phyloP scores from a whole-genome alignment of 129 eudicot species.

The Flaveria brownii region DNA sequence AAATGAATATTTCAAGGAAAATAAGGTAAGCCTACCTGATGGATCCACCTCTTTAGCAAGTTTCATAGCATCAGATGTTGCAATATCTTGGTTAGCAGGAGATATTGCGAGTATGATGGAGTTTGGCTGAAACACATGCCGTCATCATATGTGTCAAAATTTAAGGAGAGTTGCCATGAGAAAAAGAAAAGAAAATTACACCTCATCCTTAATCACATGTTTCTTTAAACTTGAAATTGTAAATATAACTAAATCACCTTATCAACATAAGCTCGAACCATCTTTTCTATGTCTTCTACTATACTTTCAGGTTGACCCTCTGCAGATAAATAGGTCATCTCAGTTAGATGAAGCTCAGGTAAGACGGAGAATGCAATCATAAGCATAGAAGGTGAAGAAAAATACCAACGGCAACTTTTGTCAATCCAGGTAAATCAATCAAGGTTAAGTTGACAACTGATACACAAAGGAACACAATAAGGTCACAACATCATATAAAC shows the following conservation, averaged over 20 bases:
- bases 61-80: slow-evolving; percentile 90
- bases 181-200: background rate
- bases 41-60: slow-evolving; percentile 90
- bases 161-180: slow-evolving; percentile 2
- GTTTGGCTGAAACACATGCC: slow-evolving; percentile 54
- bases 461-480: slow-evolving; percentile 27
- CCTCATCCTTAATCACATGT: background rate
- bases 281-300: slow-evolving; percentile 88
- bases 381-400: slow-evolving; percentile 21
- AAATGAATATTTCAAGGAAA: slow-evolving; percentile 8
- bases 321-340: slow-evolving; percentile 35
- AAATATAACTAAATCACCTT: slow-evolving; percentile 50
- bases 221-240: background rate
- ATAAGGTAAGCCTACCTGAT: slow-evolving; percentile 43
- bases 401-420: slow-evolving; percentile 96
- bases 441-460: slow-evolving; percentile 94
- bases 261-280: slow-evolving; percentile 94
- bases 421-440: slow-evolving; percentile 91
- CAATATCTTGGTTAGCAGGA: slow-evolving; percentile 94
- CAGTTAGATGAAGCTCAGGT: slow-evolving; percentile 19
- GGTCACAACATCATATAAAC: slow-evolving; percentile 15
- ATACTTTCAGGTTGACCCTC: slow-evolving; percentile 95
- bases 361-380: background rate
- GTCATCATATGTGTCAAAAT: background rate
- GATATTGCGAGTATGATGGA: slow-evolving; percentile 83